Evolutionary conservation across 2,329 filamentous ascomycete genomes (phyloP), one percentile per base, ranked within the genome.

Genomic region (Cryphonectria nitschkei): DNA sequence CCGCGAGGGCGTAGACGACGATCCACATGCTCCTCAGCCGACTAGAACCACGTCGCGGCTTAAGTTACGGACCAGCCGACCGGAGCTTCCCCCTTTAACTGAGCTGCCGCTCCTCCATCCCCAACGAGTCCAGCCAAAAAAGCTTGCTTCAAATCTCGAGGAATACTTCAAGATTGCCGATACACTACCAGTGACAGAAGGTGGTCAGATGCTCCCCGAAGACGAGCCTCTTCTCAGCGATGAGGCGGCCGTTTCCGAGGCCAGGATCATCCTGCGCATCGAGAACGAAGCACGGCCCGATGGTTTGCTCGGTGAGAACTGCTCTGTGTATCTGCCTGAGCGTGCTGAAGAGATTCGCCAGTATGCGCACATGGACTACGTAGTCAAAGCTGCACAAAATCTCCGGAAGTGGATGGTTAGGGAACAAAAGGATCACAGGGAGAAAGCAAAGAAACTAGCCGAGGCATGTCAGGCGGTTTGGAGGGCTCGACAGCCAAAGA

Each of bases 281-380:
- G 89, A 94, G 74, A 83, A 89, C 64, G 95, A 94, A 74, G 89
- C 89, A 3, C 85, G 93, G 76, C 88, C 90, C 6, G 95, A 94
- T 22, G 93, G 94, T 2, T 79, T 94, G 4, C 84, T 98, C 39
- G 94, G 92, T 66, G 83, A 86, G 68, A 85, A 87, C 72, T 95
- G 93, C 78, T 91, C 90, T 2, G 82, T 91, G 34, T 96, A 93
- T 75, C 86, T 90, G 26, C 92, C 93, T 0, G 93, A 96, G 73
- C 84, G 89, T 16, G 84, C 83, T 72, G 90, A 93, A 70, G 92
- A 97, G 76, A 93, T 93, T 0, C 88, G 88, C 67, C 93, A 96
- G 76, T 98, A 93, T 84, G 90, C 92, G n/a, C 94, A 97, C 75
- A 88, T 89, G 77, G 95, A 98, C 77, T 93, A 98, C 78, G 86